Conservation (phyloP, 495 filamentous ascomycete species). For the Aspergillus conjunctus region DNA sequence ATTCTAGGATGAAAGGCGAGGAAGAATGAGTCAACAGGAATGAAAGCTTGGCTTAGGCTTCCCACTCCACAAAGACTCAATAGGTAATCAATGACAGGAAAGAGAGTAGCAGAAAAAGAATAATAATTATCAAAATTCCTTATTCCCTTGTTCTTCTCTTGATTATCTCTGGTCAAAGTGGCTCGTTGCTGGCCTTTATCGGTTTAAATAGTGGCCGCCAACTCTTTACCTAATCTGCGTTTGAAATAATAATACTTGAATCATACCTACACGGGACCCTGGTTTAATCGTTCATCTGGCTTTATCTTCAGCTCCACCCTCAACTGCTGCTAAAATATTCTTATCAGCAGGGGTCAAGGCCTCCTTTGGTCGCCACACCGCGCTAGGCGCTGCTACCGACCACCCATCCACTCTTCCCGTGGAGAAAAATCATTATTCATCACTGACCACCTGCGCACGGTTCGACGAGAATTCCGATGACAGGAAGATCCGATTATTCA, state of each 20-base stretch:
- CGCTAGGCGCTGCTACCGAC: constrained; percentile 31
- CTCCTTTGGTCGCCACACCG: constrained; percentile 27
- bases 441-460: not conserved
- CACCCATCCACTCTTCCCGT: not conserved
- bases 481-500: constrained; percentile 1
- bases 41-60: not conserved
- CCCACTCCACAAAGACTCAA: not conserved
- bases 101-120: not conserved
- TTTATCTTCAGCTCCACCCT: constrained; percentile 27
- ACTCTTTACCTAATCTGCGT: constrained; percentile 20
- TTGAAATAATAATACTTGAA: constrained; percentile 12
- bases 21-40: constrained; percentile 5
- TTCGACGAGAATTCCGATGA: constrained; percentile 2
- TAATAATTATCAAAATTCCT: constrained; percentile 11
- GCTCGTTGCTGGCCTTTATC: not conserved
- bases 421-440: not conserved
- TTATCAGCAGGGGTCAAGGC: constrained; percentile 24
- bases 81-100: not conserved
- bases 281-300: constrained; percentile 19
- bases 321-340: constrained; percentile 3
- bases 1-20: not conserved
- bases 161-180: not conserved
- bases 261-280: constrained; percentile 5
- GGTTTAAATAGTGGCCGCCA: not conserved
- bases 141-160: constrained; percentile 2